A percentile compares a stretch with the other conserved stretches of the same genome.
phyloP scores from a whole-genome alignment of 1,139 yeast species.

The Candida pseudoviswanathii region DNA sequence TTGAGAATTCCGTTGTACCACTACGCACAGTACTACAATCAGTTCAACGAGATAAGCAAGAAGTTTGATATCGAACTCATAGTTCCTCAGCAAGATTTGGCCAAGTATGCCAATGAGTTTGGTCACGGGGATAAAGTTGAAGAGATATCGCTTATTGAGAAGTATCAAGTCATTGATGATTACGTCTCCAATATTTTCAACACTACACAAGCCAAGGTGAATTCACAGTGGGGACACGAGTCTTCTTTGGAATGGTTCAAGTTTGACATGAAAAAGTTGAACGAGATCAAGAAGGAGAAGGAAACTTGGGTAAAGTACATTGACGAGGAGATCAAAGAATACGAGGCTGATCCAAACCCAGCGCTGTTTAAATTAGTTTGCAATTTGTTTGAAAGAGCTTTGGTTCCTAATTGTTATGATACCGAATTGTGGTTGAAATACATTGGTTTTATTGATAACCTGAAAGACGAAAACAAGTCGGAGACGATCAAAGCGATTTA shows the following conservation, averaged over 20 bases:
- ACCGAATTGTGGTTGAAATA: conserved; percentile 62
- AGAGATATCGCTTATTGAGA: conserved; percentile 32
- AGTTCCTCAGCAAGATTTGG: conserved; percentile 24
- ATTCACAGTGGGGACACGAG: conserved; percentile 64
- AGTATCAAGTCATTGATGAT: conserved; percentile 43
- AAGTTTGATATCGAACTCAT: conserved; percentile 36
- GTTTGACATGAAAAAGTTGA: conserved; percentile 36
- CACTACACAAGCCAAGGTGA: conserved; percentile 52
- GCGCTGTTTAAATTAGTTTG: conserved; percentile 20
- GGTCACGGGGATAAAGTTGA: conserved; percentile 21
- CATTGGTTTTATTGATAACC: conserved; percentile 39
- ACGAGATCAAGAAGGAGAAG: conserved; percentile 33
- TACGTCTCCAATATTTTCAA: conserved; percentile 44
- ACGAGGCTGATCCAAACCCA: not conserved
- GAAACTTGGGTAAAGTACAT: conserved; percentile 56
- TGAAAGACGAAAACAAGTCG: conserved; percentile 21
- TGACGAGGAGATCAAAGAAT: conserved; percentile 37
- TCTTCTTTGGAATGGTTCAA: conserved; percentile 46
- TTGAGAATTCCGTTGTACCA: conserved; percentile 65
- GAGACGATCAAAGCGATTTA: conserved; percentile 35
- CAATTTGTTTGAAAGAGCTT: conserved; percentile 58
- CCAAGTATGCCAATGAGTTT: conserved; percentile 24
- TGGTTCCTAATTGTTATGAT: conserved; percentile 57
- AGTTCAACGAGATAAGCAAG: conserved; percentile 46
- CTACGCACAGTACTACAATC: conserved; percentile 63